Evolutionary conservation across 2,329 filamentous ascomycete genomes (phyloP).

Genomic region (Podosphaera fusca): DNA sequence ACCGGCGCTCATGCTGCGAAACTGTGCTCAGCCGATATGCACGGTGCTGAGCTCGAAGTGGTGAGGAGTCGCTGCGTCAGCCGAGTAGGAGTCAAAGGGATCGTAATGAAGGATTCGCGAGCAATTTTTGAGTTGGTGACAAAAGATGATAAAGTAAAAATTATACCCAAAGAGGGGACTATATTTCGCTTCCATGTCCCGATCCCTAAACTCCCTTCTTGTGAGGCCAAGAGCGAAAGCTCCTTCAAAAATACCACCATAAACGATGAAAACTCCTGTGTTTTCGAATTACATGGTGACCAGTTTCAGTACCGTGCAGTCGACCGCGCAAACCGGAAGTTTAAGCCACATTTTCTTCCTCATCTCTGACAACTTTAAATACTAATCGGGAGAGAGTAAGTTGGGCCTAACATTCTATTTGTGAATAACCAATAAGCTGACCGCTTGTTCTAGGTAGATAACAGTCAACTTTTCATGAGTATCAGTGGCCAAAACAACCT

Average conservation of each 20-base stretch:
- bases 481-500: no score
- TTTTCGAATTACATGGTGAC: slow-evolving; percentile 71
- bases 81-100: slow-evolving; percentile 62
- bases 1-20: slow-evolving; percentile 36
- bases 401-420: no score
- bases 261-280: slow-evolving; percentile 25
- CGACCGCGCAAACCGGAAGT: slow-evolving; percentile 76
- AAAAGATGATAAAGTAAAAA: slow-evolving; percentile 42
- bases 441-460: no score
- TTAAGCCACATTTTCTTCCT: slow-evolving; percentile 60
- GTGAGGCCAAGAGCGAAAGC: neutral
- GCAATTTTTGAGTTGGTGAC: slow-evolving; percentile 75
- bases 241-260: neutral
- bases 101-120: slow-evolving; percentile 72
- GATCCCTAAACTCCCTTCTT: slow-evolving; percentile 4
- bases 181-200: slow-evolving; percentile 59
- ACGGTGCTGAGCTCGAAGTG: slow-evolving; percentile 66
- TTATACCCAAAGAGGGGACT: slow-evolving; percentile 74
- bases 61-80: slow-evolving; percentile 60
- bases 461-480: no score
- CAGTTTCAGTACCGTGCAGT: slow-evolving; percentile 66
- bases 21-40: slow-evolving; percentile 68
- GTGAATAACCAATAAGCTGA: no score
- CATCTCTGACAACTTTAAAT: slow-evolving; percentile 33
- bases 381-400: neutral